phyloP scores from a whole-genome alignment of 805 yeast genomes.

The Candida sithepensis region DNA sequence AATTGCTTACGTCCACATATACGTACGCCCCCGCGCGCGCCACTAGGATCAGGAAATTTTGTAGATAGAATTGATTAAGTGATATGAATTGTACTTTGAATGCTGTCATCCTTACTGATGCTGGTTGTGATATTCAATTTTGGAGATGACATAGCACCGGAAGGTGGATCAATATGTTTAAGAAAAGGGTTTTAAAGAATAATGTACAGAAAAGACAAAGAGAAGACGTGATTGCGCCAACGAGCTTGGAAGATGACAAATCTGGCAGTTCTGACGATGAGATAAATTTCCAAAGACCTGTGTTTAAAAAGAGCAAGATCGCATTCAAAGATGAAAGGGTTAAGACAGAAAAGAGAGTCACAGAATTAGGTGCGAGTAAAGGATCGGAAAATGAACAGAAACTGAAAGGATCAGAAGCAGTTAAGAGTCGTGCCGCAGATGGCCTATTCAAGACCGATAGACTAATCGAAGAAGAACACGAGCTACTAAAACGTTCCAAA shows the following conservation, averaged over 20 bases:
- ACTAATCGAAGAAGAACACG: slow-evolving; percentile 21
- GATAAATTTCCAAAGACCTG: not conserved
- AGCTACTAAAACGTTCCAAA: slow-evolving; percentile 5
- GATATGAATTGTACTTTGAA: no score
- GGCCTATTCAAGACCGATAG: slow-evolving; percentile 22
- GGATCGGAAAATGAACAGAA: not conserved
- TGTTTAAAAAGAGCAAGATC: slow-evolving; percentile 3
- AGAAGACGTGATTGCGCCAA: not conserved
- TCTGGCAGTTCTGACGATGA: slow-evolving; percentile 2
- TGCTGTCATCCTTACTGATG: no score
- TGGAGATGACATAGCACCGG: no score
- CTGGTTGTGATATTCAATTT: no score
- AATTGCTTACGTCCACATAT: no score
- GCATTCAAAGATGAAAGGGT: no score
- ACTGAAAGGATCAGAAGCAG: no score
- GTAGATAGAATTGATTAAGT: slow-evolving; percentile 3
- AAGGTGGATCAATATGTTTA: no score
- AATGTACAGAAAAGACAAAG: not conserved
- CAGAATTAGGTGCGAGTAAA: not conserved
- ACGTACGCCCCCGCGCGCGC: not conserved
- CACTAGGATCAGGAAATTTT: slow-evolving; percentile 11
- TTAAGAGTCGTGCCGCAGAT: not conserved
- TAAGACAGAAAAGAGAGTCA: not conserved
- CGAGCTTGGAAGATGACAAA: slow-evolving; percentile 1
- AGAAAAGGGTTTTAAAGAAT: slow-evolving; percentile 27